Conservation (phyloP, 768 basidiomycete species). For the Coprinopsis cinerea region DNA sequence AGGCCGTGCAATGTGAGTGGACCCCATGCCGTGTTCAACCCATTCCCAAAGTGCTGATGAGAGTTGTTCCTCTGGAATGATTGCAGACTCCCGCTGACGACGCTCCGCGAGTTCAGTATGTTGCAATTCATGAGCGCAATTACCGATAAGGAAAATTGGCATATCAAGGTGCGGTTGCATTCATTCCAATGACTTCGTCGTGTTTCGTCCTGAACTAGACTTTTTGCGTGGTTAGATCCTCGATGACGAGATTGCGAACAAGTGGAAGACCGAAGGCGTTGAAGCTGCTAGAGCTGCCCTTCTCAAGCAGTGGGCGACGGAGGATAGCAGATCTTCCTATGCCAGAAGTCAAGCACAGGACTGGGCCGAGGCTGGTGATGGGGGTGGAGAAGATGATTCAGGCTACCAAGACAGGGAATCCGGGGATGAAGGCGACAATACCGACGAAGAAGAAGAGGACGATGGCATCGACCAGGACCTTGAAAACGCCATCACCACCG, state of each 20-base stretch:
- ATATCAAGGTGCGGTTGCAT: conserved; percentile 16
- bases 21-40: not conserved
- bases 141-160: conserved; percentile 23
- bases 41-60: not conserved
- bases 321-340: not conserved
- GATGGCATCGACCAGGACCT: not conserved
- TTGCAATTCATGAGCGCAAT: conserved; percentile 20
- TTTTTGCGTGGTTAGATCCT: conserved; percentile 10
- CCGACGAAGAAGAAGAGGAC: not conserved
- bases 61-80: not conserved
- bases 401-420: not conserved
- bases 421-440: not conserved
- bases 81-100: conserved; percentile 7
- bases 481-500: not conserved
- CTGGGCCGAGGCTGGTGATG: no score
- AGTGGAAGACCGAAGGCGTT: conserved; percentile 16
- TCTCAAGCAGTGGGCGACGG: not conserved
- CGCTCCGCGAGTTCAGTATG: conserved; percentile 21
- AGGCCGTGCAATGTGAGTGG: not conserved
- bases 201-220: not conserved
- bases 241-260: conserved; percentile 12
- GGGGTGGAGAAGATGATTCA: not conserved
- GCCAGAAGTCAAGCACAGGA: not conserved
- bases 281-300: not conserved
- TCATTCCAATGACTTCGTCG: not conserved